Evolutionary conservation across 2,329 filamentous ascomycete genomes (phyloP), one percentile per base, ranked within the genome.

Genomic region (Esteya vermicola): DNA sequence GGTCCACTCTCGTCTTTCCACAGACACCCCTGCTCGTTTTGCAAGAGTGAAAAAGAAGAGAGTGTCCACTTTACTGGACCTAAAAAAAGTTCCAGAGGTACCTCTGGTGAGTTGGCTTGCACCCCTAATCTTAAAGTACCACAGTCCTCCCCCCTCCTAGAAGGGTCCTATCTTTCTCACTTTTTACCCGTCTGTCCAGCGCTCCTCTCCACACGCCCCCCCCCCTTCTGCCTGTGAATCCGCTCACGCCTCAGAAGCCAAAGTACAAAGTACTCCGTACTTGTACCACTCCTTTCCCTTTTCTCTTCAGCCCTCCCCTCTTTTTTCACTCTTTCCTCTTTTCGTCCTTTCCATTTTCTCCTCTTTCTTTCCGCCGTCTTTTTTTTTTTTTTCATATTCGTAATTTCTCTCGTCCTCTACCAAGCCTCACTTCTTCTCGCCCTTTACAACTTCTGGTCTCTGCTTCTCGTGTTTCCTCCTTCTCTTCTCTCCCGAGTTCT

Each of bases 111-210:
- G 39, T 33, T 40, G 40, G 20, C 40, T 31, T 20, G 31, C 33
- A 19, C 27, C 36, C 36, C 37, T 42, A 40, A 43, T 43, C 40
- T 42, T 36, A 39, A 43, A 38, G 42, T 39, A 43, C 43, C 39
- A 13, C 26, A 28, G 26, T 14, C 12, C 26, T 14, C 26, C n/a
- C 10, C 10, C 26, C 26, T 28, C 26, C 37, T 26, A 33, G 28
- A 31, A 19, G 25, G 22, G 23, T 3, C 39, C 39, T 38, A 38
- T 42, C 23, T 32, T 40, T 40, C 32, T 33, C 21, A 26, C 38
- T 25, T n/a, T n/a, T n/a, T n/a, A n/a, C 26, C 28, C 30, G 31
- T 38, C 33, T 19, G 23, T 26, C 26, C 31, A 41, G 43, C 32
- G 33, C 41, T 38, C 33, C 40, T 37, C 42, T 22, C 14, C 23